A percentile compares a stretch with the other conserved stretches of the same genome.
Conservation (phyloP, 192 early-diverging fungal genomes). For the Thamnidium elegans region DNA sequence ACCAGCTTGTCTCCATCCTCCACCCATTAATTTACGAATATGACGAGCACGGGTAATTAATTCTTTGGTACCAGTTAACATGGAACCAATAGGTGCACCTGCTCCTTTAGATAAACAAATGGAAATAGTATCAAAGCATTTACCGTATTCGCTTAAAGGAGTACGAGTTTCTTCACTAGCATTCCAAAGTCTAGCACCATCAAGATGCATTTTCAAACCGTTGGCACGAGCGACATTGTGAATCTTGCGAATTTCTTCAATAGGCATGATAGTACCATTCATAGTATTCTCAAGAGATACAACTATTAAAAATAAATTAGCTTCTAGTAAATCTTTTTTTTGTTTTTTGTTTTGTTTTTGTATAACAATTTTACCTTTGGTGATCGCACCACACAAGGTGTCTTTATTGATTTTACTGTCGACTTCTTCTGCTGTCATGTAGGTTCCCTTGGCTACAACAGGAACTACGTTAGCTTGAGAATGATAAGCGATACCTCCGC, state of each 20-base stretch:
- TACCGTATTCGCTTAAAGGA: constrained; percentile 66
- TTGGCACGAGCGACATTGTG: constrained; percentile 48
- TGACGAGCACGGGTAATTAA: constrained; percentile 81
- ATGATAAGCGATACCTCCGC: constrained; percentile 79
- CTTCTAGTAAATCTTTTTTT: too few relatives aligned
- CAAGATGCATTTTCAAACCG: constrained; percentile 74
- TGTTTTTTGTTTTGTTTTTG: background rate
- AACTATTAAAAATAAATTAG: constrained; percentile 30
- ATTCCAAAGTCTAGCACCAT: constrained; percentile 93
- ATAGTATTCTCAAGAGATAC: constrained; percentile 90
- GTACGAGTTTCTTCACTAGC: constrained; percentile 69
- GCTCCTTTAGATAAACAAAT: constrained; percentile 90
- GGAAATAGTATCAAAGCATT: constrained; percentile 77
- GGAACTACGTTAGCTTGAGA: constrained; percentile 69
- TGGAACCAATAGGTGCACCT: constrained; percentile 90
- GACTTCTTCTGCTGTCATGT: constrained; percentile 68
- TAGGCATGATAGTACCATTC: constrained; percentile 77
- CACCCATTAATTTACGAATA: constrained; percentile 88
- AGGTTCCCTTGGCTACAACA: constrained; percentile 49
- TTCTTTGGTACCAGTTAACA: constrained; percentile 66
- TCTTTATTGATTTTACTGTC: constrained; percentile 47
- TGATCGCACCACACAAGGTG: constrained; percentile 57
- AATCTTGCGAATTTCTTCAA: constrained; percentile 73
- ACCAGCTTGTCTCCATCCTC: constrained; percentile 92
- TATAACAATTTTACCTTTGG: constrained; percentile 28